These are phyloP conservation scores for Tranzscheliella williamsii DNA, from an alignment of 1,284 basidiomycete genomes.

Conservation along the genomic window DNA sequence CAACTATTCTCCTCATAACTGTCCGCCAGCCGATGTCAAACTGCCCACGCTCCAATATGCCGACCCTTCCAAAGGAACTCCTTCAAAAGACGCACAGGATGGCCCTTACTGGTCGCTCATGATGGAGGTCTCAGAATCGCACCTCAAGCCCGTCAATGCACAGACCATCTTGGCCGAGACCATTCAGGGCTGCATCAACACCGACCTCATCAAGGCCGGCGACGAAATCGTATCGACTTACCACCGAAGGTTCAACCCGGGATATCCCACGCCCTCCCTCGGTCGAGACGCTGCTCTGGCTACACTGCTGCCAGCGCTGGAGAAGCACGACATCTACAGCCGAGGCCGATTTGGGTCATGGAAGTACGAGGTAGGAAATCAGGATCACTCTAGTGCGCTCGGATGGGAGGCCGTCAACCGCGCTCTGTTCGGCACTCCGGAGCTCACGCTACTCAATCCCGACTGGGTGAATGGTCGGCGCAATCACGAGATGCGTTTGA, in stretches of 20 bases:
- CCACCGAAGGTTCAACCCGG: conserved; percentile 64
- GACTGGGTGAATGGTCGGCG: conserved; percentile 64
- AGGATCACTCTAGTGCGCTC: conserved; percentile 66
- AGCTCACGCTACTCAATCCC: conserved; percentile 63
- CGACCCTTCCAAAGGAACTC: conserved; percentile 61
- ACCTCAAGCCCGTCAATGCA: conserved; percentile 64
- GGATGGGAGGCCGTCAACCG: conserved; percentile 66
- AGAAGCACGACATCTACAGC: conserved; percentile 63
- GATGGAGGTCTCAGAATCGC: conserved; percentile 66
- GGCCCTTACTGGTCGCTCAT: conserved; percentile 65
- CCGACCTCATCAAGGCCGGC: conserved; percentile 63
- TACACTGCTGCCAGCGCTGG: conserved; percentile 63
- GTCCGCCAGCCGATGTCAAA: conserved; percentile 61
- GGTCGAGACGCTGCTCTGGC: conserved; percentile 64
- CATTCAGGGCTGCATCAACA: conserved; percentile 65
- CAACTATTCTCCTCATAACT: conserved; percentile 66
- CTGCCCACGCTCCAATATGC: conserved; percentile 65
- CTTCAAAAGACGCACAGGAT: conserved; percentile 59
- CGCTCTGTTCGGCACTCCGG: conserved; percentile 63
- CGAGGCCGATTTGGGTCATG: conserved; percentile 67
- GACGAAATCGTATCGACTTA: conserved; percentile 66
- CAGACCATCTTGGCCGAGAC: conserved; percentile 64
- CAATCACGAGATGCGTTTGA: conserved; percentile 63
- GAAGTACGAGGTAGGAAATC: conserved; percentile 66
- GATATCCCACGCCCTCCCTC: conserved; percentile 65